Base-by-base conservation (phyloP, 1,284 basidiomycete genomes). In the Crocinoboletus sp. region DNA sequence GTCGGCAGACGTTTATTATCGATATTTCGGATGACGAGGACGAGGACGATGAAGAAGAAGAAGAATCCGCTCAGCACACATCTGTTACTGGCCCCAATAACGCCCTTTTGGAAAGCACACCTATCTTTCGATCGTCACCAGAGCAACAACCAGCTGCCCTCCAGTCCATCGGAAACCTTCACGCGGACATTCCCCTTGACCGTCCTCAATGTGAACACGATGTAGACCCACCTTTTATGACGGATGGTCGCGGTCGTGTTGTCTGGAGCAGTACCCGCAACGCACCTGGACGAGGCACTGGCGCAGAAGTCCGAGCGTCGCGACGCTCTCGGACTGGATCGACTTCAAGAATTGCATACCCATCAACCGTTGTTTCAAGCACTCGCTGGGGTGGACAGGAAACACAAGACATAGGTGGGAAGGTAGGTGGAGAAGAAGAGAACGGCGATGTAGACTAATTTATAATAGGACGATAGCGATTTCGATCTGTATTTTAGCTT, bases 201-300 rank as follows among this genome's bases (percentile, higher is more conserved):
- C 60, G 40, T 38, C 50, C 46, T 30, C 63, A 51, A 33, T 47
- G 59, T 24, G 56, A 49, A 45, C 68, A 66, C 31, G 67, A 72
- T 32, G 41, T 49, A 7, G 68, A 79, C 24, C 80, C 80, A 15
- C 78, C 79, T 4, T 84, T 84, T 59, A 68, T 80, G 58, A 75
- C 74, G 4, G 73, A 75, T 49, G 73, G 73, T 0, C 70, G 73
- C 17, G 73, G 74, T 13, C 65, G 74, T 19, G 73, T 75, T 19
- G 78, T 84, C 13, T 81, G 82, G 80, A 81, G 76, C 40, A 62
- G 67, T 32, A 55, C 64, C 19, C 55, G 58, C 23, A 58, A 46
- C 36, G 37, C 33, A 32, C 31, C 63, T 34, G 57, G 47, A 15
- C 47, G 63, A 39, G 45, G 59, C 9, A 25, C 39, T 29, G 45